Conservation (phyloP, 2,329 filamentous ascomycete genomes). For the Berkeleyomyces rouxiae region DNA sequence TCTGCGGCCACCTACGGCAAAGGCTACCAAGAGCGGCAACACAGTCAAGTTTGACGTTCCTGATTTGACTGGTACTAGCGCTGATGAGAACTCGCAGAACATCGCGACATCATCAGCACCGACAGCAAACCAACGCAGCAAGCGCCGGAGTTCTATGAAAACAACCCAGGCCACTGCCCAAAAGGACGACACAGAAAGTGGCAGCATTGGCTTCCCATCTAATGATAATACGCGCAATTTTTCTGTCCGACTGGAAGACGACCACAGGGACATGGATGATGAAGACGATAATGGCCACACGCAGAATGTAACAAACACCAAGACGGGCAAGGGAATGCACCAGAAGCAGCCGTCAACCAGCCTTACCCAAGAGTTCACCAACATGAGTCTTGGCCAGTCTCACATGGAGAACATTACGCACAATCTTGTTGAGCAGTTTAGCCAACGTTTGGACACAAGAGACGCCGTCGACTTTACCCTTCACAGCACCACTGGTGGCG, state of each 20-base stretch:
- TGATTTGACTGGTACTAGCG: constrained; percentile 19
- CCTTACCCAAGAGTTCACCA: constrained; percentile 15
- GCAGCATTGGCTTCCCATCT: constrained; percentile 16
- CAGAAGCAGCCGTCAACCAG: constrained; percentile 12
- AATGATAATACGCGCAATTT: constrained; percentile 17
- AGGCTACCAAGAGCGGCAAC: constrained; percentile 9
- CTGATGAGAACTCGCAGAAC: constrained; percentile 16
- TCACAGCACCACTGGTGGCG: not conserved
- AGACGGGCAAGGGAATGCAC: not conserved
- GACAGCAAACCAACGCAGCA: constrained; percentile 27
- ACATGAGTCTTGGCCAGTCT: constrained; percentile 14
- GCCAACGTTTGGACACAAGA: constrained; percentile 11
- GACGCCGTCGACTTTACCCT: constrained; percentile 10
- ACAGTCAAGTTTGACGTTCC: constrained; percentile 24
- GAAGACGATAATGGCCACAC: constrained; percentile 9
- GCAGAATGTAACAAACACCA: not conserved
- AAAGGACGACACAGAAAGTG: constrained; percentile 15
- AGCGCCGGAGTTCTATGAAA: constrained; percentile 21
- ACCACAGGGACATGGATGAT: constrained; percentile 15
- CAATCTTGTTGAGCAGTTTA: constrained; percentile 15
- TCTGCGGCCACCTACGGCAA: not conserved
- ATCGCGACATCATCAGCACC: constrained; percentile 6
- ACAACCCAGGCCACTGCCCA: constrained; percentile 1
- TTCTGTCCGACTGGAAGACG: constrained; percentile 14
- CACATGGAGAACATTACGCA: constrained; percentile 5